Evolutionary conservation across 2,329 filamentous ascomycete species (phyloP), one percentile per base, ranked within the genome.

Genomic region (Myriosclerotinia curreyana): DNA sequence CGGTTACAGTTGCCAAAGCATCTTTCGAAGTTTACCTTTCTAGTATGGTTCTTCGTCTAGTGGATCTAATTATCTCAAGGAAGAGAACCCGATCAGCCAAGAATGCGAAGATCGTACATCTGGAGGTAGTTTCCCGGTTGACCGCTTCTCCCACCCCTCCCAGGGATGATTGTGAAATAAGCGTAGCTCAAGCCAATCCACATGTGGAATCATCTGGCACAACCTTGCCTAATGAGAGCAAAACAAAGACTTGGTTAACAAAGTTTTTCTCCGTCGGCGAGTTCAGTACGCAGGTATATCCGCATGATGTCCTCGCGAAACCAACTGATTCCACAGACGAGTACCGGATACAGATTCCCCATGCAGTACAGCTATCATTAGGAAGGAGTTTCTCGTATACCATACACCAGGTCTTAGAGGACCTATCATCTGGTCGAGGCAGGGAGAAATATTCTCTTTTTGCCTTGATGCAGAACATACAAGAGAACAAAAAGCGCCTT

Each of bases 201-300:
- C 15, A 38, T 42, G 36, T 1, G 25, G 9, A 55, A 15, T 15
- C 8, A 28, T 2, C 14, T 20, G 36, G 9, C 17, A 5, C 4
- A 28, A 1, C 0, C 1, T 28, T 55, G 14, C 2, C 22, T 42
- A 20, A 9, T 40, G 22, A 3, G 5, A 1, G 14, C 2, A 28
- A 40, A 15, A 38, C 4, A 28, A 20, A 6, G 36, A 17, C 0
- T 7, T 0, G 3, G 3, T 0, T 17, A 12, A 36, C 42, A 0
- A 17, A 28, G 9, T 1, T 4, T 42, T 42, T 42, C 7, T 14
- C 22, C 22, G 15, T 0, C 22, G n/a, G n/a, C 25, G 8, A 42
- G 2, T 28, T 8, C 7, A 11, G 22, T 42, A 55, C 15, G 7
- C 52, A 40, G 7, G 38, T 15, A 9, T 42, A 42, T 31, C 9